These are phyloP conservation scores for Talinum fruticosum DNA, from an alignment of 148 eudicot genomes.

Conservation along the genomic window DNA sequence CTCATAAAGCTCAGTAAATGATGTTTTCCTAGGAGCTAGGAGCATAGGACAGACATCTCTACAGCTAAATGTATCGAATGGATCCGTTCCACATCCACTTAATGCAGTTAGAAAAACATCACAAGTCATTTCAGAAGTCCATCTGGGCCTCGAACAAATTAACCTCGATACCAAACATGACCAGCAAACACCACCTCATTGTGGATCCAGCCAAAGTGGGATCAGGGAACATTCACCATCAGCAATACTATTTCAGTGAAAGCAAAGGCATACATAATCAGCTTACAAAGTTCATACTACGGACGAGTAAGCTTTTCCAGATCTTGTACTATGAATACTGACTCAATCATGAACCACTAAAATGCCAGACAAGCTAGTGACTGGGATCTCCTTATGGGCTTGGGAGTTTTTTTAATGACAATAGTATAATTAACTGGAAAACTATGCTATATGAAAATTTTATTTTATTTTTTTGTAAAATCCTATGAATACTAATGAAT, in stretches of 20 bases:
- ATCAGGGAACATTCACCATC: background rate
- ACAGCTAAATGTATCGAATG: background rate
- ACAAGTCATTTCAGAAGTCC: background rate
- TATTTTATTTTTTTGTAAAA: too few relatives aligned
- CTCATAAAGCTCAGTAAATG: constrained; percentile 2
- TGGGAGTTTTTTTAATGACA: too few relatives aligned
- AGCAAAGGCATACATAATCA: background rate
- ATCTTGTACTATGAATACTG: background rate
- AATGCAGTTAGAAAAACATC: background rate
- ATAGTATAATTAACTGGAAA: background rate
- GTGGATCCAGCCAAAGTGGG: background rate
- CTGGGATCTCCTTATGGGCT: too few relatives aligned
- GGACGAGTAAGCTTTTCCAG: too few relatives aligned
- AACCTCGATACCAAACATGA: background rate
- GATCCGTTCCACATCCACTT: background rate
- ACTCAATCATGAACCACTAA: background rate
- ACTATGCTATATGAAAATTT: background rate
- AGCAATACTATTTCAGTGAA: background rate
- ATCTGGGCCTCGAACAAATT: background rate
- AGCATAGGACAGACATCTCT: constrained; percentile 1
- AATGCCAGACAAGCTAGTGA: background rate
- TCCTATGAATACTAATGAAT: background rate
- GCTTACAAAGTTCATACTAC: background rate
- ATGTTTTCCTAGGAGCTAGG: background rate
- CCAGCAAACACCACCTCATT: background rate